Base-by-base conservation (phyloP, 306 rosid genomes). In the Dicorynia guianensis region DNA sequence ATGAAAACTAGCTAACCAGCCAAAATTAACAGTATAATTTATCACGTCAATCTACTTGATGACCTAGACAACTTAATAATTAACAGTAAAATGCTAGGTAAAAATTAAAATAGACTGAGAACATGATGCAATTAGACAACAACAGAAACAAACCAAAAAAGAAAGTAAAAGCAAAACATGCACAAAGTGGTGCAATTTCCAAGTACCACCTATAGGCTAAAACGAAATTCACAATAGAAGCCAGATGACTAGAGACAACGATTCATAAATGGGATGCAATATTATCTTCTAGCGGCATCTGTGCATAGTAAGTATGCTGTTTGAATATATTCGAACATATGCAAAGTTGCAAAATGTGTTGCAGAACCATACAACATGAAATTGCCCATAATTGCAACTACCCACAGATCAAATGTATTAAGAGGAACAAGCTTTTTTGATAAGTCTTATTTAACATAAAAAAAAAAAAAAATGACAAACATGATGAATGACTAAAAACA, bases 1-100 rank as follows among this genome's bases (percentile, higher is more conserved):
- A 73, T 11, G 14, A 63, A 35, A 80, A 19, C 49, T 66, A 66
- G 60, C 62, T 67, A 69, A 55, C 56, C 14, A 49, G 68, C 52
- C 55, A 49, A 17, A 74, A 67, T 13, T 25, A 38, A 43, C 43
- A 8, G 40, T 62, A 33, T 13, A 19, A 57, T 38, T 53, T 15
- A 54, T 11, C 61, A 18, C 4, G 42, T 63, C 38, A 63, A 63
- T 53, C 72, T 42, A 12, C 55, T 59, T 49, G 8, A 71, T 33
- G 46, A 60, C 14, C 49, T 30, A 53, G 40, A 18, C 58, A 69
- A 62, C 6, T 62, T 20, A 17, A 63, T 7, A 49, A 53, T 62
- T 14, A 2, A 43, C 8, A 25, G 52, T 35, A 35, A 34, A 74
- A 69, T 15, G 30, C 17, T 8, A 63, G 15, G 78, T 34, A 30